phyloP scores from a whole-genome alignment of 1,284 basidiomycete genomes.

The Wallemia mellicola region DNA sequence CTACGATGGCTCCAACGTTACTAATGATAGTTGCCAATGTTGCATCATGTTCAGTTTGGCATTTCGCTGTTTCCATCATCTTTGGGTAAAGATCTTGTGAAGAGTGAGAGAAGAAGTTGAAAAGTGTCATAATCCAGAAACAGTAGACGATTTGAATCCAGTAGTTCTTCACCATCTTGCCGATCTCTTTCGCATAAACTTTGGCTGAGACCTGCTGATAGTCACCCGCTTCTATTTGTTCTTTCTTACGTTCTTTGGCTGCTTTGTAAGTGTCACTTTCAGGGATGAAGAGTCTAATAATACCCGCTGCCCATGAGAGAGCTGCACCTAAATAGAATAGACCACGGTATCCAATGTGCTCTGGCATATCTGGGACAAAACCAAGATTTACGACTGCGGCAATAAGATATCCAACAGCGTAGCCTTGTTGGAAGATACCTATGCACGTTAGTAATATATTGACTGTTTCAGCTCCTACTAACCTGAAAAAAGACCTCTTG shows the following conservation, averaged over 20 bases:
- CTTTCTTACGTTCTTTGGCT: slow-evolving; percentile 16
- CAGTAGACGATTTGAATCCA: slow-evolving; percentile 69
- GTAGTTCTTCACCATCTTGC: slow-evolving; percentile 46
- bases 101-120: slow-evolving; percentile 58
- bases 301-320: slow-evolving; percentile 39
- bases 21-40: slow-evolving; percentile 73
- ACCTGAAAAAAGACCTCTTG: slow-evolving; percentile 51
- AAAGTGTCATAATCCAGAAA: slow-evolving; percentile 27
- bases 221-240: slow-evolving; percentile 5
- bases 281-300: slow-evolving; percentile 39
- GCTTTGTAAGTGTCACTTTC: slow-evolving; percentile 37
- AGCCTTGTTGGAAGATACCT: slow-evolving; percentile 50
- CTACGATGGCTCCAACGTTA: slow-evolving; percentile 43
- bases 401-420: slow-evolving; percentile 20
- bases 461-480: too few species aligned
- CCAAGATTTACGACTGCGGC: slow-evolving; percentile 10
- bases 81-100: neutral
- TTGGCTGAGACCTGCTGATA: neutral
- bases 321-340: slow-evolving; percentile 27
- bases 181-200: slow-evolving; percentile 39
- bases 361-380: slow-evolving; percentile 4
- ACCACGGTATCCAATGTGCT: slow-evolving; percentile 18
- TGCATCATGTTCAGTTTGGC: slow-evolving; percentile 24
- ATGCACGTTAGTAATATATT: too few species aligned
- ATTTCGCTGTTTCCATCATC: slow-evolving; percentile 9